Base-by-base conservation (phyloP, 139 green algal genomes). In the Closterium sp. region DNA sequence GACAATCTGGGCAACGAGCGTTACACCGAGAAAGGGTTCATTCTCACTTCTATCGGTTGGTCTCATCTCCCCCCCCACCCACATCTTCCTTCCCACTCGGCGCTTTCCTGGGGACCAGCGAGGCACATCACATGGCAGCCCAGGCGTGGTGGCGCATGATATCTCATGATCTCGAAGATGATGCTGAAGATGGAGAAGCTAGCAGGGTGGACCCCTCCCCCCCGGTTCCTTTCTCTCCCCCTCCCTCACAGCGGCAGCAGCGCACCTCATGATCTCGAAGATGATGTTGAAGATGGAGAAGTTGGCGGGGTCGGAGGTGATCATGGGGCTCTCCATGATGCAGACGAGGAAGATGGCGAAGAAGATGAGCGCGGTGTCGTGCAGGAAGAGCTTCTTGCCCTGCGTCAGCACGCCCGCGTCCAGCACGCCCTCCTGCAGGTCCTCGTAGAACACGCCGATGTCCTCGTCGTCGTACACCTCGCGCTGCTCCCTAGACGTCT, bases 221-320 rank as follows among this genome's bases (percentile, higher is more conserved):
- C 6, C 84, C 32, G 6, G 28, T 3, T 31, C 21, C 21, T 84
- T 89, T 89, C 10, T 7, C 19, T 8, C 2, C 86, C n/a, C 16
- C 83, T 85, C 64, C 34, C n/a, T n/a, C n/a, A n/a, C n/a, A n/a
- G n/a, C n/a, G n/a, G n/a, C n/a, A 2, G 43, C 12, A 9, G 33
- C 38, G 0, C 89, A 87, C 87, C 66, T 93, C 33, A 92, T 93
- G 87, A 91, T 36, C 88, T 91, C 8, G 21, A 91, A 91, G 38
- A 91, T 86, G 4, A 91, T 89, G 30, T 91, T 91, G n/a, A 91
- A 91, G 88, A 91, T 3, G 10, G 88, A 91, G n/a, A 89, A 91
- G 88, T 91, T 91, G 38, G 55, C 16, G 31, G n/a, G 30, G 10
- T 91, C 88, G 16, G 69, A 86, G 32, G 8, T 89, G 84, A 91